phyloP scores from a whole-genome alignment of 1,284 basidiomycete genomes.

The Moesziomyces parantarcticus region DNA sequence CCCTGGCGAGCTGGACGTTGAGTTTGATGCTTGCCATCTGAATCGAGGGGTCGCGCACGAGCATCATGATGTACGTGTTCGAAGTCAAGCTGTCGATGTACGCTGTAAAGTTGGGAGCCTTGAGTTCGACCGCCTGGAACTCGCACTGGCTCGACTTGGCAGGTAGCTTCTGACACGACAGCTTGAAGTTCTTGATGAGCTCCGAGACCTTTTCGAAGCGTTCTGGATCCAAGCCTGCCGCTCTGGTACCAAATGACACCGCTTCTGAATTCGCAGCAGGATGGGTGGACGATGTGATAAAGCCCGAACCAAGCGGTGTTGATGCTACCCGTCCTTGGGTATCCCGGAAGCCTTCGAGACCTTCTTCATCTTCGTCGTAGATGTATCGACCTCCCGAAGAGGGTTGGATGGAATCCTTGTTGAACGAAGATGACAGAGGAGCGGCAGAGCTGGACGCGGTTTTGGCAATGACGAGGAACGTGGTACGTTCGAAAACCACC shows the following conservation, averaged over 20 bases:
- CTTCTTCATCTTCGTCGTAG: constrained; percentile 34
- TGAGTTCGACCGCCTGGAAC: constrained; percentile 67
- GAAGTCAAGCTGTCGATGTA: constrained; percentile 93
- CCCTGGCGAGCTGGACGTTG: constrained; percentile 82
- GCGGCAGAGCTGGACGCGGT: constrained; percentile 3
- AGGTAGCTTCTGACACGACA: constrained; percentile 74
- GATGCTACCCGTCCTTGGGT: constrained; percentile 14
- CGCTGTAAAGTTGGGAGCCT: constrained; percentile 76
- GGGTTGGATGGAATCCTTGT: constrained; percentile 14
- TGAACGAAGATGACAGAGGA: constrained; percentile 60
- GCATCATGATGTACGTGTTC: constrained; percentile 91
- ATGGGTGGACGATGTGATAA: constrained; percentile 14
- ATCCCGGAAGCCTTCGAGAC: constrained; percentile 47
- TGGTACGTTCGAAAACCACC: constrained; percentile 94
- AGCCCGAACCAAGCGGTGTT: constrained; percentile 23
- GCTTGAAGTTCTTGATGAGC: constrained; percentile 93
- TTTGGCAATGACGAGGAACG: constrained; percentile 88
- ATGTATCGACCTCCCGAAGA: not conserved
- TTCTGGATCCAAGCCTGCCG: constrained; percentile 75
- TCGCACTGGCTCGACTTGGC: constrained; percentile 32
- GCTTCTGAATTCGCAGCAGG: constrained; percentile 2
- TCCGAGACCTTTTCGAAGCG: constrained; percentile 96
- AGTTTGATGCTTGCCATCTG: constrained; percentile 84
- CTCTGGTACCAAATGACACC: too few relatives aligned
- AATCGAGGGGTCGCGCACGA: constrained; percentile 86